phyloP scores from a whole-genome alignment of 306 rosid genomes.

The Cicer cuneatum region DNA sequence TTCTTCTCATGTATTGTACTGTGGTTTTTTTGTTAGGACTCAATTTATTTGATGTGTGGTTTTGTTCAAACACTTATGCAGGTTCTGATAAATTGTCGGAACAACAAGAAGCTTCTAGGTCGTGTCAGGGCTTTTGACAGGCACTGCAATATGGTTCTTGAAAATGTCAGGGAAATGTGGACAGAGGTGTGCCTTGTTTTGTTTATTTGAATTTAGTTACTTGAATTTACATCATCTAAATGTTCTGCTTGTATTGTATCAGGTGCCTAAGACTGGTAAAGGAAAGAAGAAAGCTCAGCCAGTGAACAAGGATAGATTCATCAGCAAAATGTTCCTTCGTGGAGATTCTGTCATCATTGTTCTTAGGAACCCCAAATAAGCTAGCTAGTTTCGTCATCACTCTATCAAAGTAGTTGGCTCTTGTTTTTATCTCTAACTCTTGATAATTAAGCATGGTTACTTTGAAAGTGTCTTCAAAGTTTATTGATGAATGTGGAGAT shows the following conservation, averaged over 20 bases:
- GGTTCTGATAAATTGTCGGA: conserved; percentile 92
- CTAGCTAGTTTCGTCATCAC: conserved; percentile 30
- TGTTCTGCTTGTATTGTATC: background rate
- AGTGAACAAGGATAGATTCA: conserved; percentile 91
- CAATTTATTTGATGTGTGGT: background rate
- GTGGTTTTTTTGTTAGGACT: background rate
- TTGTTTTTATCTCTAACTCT: conserved; percentile 3
- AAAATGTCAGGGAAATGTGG: conserved; percentile 98
- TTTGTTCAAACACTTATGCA: conserved; percentile 13
- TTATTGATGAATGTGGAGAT: conserved; percentile 23
- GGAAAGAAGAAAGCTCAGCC: conserved; percentile 93
- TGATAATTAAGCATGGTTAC: background rate
- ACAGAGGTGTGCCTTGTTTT: conserved; percentile 69
- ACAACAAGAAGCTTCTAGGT: conserved; percentile 87
- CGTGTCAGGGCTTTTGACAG: conserved; percentile 94
- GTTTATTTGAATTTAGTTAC: background rate
- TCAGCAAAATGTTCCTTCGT: conserved; percentile 88
- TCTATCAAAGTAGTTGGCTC: background rate
- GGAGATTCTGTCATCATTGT: conserved; percentile 93
- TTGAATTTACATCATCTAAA: background rate
- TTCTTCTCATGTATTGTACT: background rate
- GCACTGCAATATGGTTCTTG: conserved; percentile 97
- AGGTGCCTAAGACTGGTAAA: conserved; percentile 91
- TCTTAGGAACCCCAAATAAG: conserved; percentile 90
- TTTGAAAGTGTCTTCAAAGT: background rate